Percentiles rank a stretch among this genome's conserved stretches.
Conservation (phyloP, 805 yeast species). For the Myxozyma kluyveri region DNA sequence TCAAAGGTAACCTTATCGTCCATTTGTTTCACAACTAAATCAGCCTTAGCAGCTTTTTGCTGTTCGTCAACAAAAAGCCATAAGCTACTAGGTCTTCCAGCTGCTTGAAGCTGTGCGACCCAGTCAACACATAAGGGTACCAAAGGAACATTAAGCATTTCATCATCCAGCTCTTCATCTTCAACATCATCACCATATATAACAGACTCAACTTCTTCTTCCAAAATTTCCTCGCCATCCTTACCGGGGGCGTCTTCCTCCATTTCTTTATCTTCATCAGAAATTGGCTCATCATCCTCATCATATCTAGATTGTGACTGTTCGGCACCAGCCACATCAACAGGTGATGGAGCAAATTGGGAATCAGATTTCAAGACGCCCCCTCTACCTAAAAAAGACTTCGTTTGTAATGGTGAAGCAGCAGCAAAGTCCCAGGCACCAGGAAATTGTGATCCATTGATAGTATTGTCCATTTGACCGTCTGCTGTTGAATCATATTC, state of each 20-base stretch:
- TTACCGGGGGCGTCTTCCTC: constrained; percentile 11
- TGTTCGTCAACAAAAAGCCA: constrained; percentile 16
- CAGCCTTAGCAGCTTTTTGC: constrained; percentile 1
- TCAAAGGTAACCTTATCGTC: constrained; percentile 36
- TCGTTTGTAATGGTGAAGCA: constrained; percentile 6
- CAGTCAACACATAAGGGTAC: constrained; percentile 19
- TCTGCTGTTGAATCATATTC: neutral
- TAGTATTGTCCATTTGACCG: constrained; percentile 2
- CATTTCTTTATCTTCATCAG: constrained; percentile 14
- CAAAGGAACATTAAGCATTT: neutral
- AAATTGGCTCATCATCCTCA: constrained; percentile 8
- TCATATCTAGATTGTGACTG: neutral
- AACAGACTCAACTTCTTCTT: constrained; percentile 5
- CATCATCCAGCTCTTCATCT: constrained; percentile 3
- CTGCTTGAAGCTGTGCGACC: constrained; percentile 18
- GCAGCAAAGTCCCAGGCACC: constrained; percentile 15
- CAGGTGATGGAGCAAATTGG: neutral
- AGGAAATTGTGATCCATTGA: constrained; percentile 10
- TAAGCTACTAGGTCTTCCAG: constrained; percentile 9
- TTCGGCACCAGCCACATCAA: neutral
- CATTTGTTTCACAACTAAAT: constrained; percentile 1
- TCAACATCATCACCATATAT: neutral
- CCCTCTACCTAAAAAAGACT: constrained; percentile 13
- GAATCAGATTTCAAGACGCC: constrained; percentile 4
- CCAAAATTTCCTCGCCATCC: constrained; percentile 3